These are phyloP conservation scores for Eucalyptus cloeziana DNA, from an alignment of 345 rosid genomes.

Conservation along the genomic window DNA sequence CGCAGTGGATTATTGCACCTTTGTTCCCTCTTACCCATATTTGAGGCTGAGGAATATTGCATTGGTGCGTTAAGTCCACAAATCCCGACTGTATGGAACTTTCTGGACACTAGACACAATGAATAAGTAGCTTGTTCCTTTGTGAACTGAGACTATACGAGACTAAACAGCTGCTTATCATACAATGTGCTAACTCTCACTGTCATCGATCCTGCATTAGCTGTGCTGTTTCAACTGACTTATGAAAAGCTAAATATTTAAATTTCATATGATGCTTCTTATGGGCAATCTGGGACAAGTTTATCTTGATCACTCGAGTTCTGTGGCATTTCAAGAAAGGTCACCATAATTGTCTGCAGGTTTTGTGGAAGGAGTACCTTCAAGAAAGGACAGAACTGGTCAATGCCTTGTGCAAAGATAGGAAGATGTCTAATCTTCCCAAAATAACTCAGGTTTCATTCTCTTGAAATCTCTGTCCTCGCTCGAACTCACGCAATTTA, in stretches of 20 bases:
- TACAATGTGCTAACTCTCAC: background rate
- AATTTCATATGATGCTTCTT: background rate
- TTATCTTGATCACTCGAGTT: background rate
- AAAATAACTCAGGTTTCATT: background rate
- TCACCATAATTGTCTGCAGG: background rate
- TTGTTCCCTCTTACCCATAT: background rate
- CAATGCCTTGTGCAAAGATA: background rate
- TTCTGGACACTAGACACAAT: background rate
- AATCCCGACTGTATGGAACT: background rate
- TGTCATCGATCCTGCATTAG: background rate
- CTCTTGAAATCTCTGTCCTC: background rate
- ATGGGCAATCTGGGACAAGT: background rate
- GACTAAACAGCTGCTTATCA: background rate
- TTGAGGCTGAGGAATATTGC: background rate
- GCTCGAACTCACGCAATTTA: background rate
- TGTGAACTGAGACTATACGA: background rate
- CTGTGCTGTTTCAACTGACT: background rate
- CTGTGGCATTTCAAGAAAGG: background rate
- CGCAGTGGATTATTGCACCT: background rate
- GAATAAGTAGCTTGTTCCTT: background rate
- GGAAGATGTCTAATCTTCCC: slow-evolving; percentile 1
- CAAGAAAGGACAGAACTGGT: background rate
- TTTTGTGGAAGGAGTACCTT: background rate
- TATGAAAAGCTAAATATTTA: background rate
- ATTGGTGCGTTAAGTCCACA: background rate